Evolutionary conservation across 306 rosid genomes (phyloP).

Genomic region (Carpinus viminea): DNA sequence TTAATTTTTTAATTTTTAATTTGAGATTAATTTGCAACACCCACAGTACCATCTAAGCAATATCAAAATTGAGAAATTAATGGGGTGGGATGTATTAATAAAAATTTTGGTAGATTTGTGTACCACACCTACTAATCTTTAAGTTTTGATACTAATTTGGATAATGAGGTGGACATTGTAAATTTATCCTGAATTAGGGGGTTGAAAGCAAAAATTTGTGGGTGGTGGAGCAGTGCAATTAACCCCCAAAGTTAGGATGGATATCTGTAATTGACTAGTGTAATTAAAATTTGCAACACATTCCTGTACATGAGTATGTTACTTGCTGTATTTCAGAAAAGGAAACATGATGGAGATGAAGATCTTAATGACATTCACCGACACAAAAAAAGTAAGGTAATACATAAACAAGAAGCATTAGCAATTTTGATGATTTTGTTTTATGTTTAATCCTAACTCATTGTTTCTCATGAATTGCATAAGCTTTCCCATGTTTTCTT

Average conservation of each 20-base stretch:
- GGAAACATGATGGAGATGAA: conserved; percentile 99
- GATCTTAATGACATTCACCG: conserved; percentile 81
- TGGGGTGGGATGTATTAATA: neutral
- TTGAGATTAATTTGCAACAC: too few relatives aligned
- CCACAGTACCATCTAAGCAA: neutral
- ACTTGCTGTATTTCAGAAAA: conserved; percentile 62
- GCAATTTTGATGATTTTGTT: conserved; percentile 8
- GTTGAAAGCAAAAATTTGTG: neutral
- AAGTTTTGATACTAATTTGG: neutral
- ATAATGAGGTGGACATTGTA: neutral
- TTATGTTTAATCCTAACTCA: neutral
- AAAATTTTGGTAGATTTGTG: neutral
- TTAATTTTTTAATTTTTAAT: too few relatives aligned
- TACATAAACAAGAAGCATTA: conserved; percentile 27
- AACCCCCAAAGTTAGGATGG: neutral
- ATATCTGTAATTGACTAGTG: neutral
- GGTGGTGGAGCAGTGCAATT: neutral
- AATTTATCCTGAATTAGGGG: neutral
- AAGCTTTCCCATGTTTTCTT: conserved; percentile 16
- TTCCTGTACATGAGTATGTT: conserved; percentile 13
- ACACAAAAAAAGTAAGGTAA: conserved; percentile 99
- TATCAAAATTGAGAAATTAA: neutral
- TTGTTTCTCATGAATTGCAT: conserved; percentile 6
- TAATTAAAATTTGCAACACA: neutral
- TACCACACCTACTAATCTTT: neutral